Conservation (phyloP, 306 rosid species). For the Lathyrus aphaca region DNA sequence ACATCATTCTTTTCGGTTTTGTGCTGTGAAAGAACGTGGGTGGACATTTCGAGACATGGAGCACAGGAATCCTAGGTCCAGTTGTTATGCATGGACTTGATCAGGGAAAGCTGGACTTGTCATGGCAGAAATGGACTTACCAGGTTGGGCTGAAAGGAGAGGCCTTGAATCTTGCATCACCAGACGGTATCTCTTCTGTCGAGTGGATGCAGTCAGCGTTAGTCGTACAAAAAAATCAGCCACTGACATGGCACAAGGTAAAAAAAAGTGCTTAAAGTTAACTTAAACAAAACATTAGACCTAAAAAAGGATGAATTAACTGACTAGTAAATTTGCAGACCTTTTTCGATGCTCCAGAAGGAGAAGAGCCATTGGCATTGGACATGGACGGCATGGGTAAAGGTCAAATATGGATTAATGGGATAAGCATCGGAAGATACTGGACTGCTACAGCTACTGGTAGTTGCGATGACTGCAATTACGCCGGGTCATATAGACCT, state of each 20-base stretch:
- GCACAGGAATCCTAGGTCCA: slow-evolving; percentile 98
- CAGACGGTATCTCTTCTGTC: slow-evolving; percentile 72
- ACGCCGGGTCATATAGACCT: slow-evolving; percentile 78
- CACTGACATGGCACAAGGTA: slow-evolving; percentile 99
- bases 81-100: slow-evolving; percentile 91
- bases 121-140: slow-evolving; percentile 97
- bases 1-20: slow-evolving; percentile 32
- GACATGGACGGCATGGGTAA: slow-evolving; percentile 98
- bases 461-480: slow-evolving; percentile 72
- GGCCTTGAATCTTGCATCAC: slow-evolving; percentile 85
- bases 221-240: slow-evolving; percentile 67
- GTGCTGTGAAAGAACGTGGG: slow-evolving; percentile 76
- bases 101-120: slow-evolving; percentile 88
- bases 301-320: slow-evolving; percentile 12
- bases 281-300: slow-evolving; percentile 4
- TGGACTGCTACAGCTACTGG: slow-evolving; percentile 90
- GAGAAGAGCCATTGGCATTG: slow-evolving; percentile 89
- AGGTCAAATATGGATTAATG: slow-evolving; percentile 99
- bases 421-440: slow-evolving; percentile 90
- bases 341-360: slow-evolving; percentile 79
- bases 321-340: slow-evolving; percentile 57
- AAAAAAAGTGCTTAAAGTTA: slow-evolving; percentile 16
- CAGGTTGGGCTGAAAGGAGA: slow-evolving; percentile 99
- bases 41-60: slow-evolving; percentile 92
- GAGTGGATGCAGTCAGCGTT: slow-evolving; percentile 82